phyloP scores from a whole-genome alignment of 2,329 filamentous ascomycete species.

The Sporothrix globosa region DNA sequence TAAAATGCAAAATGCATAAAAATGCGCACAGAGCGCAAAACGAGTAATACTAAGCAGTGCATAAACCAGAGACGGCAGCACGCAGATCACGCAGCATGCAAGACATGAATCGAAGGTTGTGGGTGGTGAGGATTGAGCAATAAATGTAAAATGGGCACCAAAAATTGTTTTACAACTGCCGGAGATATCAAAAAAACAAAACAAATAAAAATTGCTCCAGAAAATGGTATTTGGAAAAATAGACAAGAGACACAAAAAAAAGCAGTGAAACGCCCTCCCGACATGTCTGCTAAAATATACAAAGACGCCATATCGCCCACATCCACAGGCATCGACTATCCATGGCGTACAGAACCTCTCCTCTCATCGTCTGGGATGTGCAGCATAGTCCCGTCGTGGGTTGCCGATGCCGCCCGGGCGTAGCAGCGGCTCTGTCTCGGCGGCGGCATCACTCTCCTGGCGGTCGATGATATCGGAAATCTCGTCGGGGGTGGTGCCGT shows the following conservation, averaged over 20 bases:
- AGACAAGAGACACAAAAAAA: constrained; percentile 10
- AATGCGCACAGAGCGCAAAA: not conserved
- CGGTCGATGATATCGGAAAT: constrained; percentile 54
- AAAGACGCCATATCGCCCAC: not conserved
- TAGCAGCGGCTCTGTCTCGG: constrained; percentile 56
- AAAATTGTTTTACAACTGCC: not conserved
- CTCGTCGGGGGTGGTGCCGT: constrained; percentile 57
- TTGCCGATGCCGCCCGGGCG: constrained; percentile 55
- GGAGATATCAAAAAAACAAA: not conserved
- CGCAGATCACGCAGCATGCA: constrained; percentile 19
- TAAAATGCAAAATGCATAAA: constrained; percentile 4
- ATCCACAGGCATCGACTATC: too few relatives aligned
- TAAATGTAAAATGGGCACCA: not conserved
- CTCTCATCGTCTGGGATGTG: not conserved
- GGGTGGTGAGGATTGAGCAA: not conserved
- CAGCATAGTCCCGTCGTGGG: constrained; percentile 40
- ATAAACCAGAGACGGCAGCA: constrained; percentile 10
- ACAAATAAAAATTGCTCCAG: not conserved
- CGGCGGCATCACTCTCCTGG: constrained; percentile 55
- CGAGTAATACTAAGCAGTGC: not conserved
- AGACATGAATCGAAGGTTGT: not conserved
- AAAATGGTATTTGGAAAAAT: constrained; percentile 20
- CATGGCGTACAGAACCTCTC: too few relatives aligned
- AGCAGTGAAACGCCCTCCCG: not conserved
- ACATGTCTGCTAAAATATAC: constrained; percentile 5